These are phyloP conservation scores for Begonia fuchsioides DNA, from an alignment of 306 rosid species.

Conservation along the genomic window DNA sequence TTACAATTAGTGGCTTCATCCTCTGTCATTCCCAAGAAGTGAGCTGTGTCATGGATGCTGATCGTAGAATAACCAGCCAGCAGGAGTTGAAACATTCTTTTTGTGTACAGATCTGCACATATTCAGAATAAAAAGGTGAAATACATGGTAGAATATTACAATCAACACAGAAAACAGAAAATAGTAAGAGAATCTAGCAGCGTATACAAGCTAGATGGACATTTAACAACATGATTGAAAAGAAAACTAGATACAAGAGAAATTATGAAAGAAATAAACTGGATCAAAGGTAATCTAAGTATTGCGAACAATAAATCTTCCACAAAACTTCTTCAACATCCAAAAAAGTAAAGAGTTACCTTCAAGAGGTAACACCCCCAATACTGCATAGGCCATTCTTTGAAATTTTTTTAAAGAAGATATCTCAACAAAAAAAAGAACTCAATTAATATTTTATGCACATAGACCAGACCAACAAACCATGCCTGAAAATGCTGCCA, in stretches of 20 bases:
- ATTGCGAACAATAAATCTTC: too few species aligned
- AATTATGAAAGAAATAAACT: too few species aligned
- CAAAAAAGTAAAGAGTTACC: too few species aligned
- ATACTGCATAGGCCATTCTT: too few species aligned
- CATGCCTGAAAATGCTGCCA: slow-evolving; percentile 81
- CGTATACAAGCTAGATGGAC: neutral
- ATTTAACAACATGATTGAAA: too few species aligned
- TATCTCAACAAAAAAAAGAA: too few species aligned
- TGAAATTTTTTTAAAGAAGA: too few species aligned
- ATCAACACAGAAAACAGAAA: neutral
- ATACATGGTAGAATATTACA: neutral
- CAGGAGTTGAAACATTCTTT: slow-evolving; percentile 73
- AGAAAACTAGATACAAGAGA: too few species aligned
- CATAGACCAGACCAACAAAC: slow-evolving; percentile 1
- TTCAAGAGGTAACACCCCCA: too few species aligned
- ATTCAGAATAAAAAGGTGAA: slow-evolving; percentile 7
- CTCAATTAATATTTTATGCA: too few species aligned
- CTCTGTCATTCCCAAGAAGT: slow-evolving; percentile 69
- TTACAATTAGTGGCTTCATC: slow-evolving; percentile 63
- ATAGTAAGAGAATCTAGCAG: neutral
- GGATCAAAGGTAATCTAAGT: too few species aligned
- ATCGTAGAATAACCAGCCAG: slow-evolving; percentile 84
- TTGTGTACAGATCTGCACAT: slow-evolving; percentile 67
- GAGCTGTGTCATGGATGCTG: slow-evolving; percentile 59
- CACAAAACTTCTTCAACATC: neutral